These are phyloP conservation scores for Diospyros lotus DNA, from an alignment of 148 eudicot species.

Conservation along the genomic window DNA sequence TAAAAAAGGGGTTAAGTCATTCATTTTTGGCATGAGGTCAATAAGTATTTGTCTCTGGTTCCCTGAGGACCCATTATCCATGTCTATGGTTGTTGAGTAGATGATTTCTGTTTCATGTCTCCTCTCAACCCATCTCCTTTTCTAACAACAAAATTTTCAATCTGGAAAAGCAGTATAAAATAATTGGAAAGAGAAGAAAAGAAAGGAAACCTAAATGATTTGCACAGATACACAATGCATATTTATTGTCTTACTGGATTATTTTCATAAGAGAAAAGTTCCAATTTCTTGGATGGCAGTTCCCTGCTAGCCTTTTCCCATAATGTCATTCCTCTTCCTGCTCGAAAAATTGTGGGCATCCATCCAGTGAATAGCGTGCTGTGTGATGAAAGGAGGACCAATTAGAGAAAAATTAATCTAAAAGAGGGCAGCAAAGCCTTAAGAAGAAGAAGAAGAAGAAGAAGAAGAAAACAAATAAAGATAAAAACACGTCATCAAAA, in stretches of 20 bases:
- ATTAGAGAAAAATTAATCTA: not conserved
- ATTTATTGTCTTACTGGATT: constrained; percentile 38
- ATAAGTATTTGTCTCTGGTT: too few species aligned
- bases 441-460: too few species aligned
- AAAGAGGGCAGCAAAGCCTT: not conserved
- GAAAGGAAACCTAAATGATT: not conserved
- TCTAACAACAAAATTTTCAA: not conserved
- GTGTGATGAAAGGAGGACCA: constrained; percentile 16
- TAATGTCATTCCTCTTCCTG: constrained; percentile 60
- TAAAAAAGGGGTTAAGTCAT: not conserved
- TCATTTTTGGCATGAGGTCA: not conserved
- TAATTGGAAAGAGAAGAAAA: not conserved
- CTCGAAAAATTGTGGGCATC: constrained; percentile 61
- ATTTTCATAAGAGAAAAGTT: constrained; percentile 54
- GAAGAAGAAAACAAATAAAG: too few species aligned
- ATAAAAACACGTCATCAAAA: too few species aligned
- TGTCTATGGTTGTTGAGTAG: not conserved
- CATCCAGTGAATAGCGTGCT: constrained; percentile 54
- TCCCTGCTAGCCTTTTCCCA: constrained; percentile 42
- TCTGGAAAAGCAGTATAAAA: not conserved
- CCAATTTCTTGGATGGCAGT: constrained; percentile 37
- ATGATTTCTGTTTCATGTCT: not conserved
- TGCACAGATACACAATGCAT: not conserved
- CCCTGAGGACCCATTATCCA: not conserved
- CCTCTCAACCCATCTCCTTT: not conserved